Evolutionary conservation across 108 stramenopile genomes (phyloP).

Genomic region (Cyclotella atomus): DNA sequence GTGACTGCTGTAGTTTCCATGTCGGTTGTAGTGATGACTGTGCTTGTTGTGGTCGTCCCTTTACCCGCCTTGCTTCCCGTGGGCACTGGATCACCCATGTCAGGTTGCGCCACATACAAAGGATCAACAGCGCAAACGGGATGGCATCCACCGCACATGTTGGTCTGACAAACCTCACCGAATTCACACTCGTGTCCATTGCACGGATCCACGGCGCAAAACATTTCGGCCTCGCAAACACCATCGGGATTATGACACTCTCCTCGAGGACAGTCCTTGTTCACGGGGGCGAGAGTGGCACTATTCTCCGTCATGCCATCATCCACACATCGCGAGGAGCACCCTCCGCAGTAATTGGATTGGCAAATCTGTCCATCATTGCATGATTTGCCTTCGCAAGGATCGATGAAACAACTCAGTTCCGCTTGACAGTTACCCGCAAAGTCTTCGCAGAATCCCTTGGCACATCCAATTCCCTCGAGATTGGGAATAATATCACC

Average conservation of each 20-base stretch:
- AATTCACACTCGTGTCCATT: not conserved
- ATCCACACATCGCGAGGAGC: not conserved
- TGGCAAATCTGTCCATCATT: not conserved
- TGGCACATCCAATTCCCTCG: not conserved
- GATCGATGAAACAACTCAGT: not conserved
- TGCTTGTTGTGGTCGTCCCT: not conserved
- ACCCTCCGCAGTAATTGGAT: not conserved
- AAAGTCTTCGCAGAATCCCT: not conserved
- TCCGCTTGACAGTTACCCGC: not conserved
- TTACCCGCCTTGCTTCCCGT: too few species aligned
- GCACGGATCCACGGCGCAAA: constrained; percentile 10
- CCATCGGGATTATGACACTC: constrained; percentile 9
- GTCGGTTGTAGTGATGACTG: not conserved
- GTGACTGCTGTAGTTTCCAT: not conserved
- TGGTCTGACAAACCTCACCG: constrained; percentile 6
- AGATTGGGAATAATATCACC: not conserved
- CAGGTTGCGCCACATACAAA: not conserved
- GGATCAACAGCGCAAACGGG: constrained; percentile 4
- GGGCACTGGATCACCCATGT: not conserved
- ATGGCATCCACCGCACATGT: constrained; percentile 18
- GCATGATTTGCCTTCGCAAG: not conserved
- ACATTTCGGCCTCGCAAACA: constrained; percentile 1
- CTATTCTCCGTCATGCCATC: not conserved
- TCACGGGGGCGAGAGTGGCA: not conserved
- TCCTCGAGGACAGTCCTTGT: not conserved